Conservation (phyloP, 2,329 filamentous ascomycete genomes). For the Alternaria brassicicola region DNA sequence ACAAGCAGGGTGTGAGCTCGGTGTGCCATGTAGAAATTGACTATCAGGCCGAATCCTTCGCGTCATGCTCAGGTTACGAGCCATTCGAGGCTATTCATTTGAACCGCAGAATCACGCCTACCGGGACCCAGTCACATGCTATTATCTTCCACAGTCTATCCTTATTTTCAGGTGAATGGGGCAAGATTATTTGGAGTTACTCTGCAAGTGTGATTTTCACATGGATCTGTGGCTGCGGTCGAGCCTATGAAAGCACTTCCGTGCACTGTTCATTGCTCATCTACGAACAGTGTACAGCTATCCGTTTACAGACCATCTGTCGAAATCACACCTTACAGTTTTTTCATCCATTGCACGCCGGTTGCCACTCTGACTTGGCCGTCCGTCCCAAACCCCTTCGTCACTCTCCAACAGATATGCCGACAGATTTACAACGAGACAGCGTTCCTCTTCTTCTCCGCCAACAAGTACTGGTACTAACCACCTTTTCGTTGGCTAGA, state of each 20-base stretch:
- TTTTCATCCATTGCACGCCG: no score
- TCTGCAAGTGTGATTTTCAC: neutral
- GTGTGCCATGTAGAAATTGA: neutral
- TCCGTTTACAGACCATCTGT: neutral
- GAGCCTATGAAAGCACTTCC: neutral
- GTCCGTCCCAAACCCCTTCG: neutral
- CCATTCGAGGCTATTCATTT: neutral
- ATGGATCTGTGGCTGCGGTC: neutral
- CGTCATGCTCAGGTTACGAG: neutral
- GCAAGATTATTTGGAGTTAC: neutral
- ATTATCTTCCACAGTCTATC: neutral
- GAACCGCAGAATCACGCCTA: neutral
- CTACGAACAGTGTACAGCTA: neutral
- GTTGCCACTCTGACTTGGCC: no score
- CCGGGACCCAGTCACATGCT: neutral
- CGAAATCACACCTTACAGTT: no score
- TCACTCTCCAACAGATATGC: neutral
- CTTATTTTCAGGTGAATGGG: neutral
- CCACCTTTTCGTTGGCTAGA: no score
- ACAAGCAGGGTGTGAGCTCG: neutral
- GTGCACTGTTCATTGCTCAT: no score
- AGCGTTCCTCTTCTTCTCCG: neutral
- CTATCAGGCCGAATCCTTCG: neutral
- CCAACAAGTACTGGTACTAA: neutral
- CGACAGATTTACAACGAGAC: neutral